These are phyloP conservation scores for Metschnikowia borealis DNA, from an alignment of 805 yeast species.

Conservation along the genomic window DNA sequence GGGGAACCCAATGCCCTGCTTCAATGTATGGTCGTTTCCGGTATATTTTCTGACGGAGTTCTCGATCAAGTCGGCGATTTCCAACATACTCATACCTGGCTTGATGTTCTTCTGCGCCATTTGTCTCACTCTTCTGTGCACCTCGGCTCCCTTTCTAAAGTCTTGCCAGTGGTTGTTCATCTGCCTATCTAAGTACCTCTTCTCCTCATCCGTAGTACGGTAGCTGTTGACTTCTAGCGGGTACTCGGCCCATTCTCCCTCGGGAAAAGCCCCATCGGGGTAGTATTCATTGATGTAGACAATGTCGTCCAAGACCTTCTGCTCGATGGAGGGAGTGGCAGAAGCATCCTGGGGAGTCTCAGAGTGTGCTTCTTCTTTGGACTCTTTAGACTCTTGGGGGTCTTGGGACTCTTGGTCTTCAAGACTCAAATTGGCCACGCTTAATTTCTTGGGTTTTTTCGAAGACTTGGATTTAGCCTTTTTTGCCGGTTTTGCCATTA, in stretches of 20 bases:
- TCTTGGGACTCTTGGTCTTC: constrained; percentile 3
- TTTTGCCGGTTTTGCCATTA: not conserved
- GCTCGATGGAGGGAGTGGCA: not conserved
- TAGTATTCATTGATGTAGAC: constrained; percentile 64
- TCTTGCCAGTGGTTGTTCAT: constrained; percentile 71
- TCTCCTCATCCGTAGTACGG: constrained; percentile 83
- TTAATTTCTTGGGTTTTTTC: constrained; percentile 6
- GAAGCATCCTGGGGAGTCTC: constrained; percentile 1
- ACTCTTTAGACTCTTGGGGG: not conserved
- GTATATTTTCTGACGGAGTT: constrained; percentile 73
- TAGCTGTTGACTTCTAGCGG: constrained; percentile 58
- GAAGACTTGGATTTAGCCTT: constrained; percentile 1
- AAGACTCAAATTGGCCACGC: constrained; percentile 9
- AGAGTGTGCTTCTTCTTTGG: not conserved
- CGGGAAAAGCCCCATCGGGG: constrained; percentile 74
- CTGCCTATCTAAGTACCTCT: constrained; percentile 69
- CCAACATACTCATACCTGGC: constrained; percentile 91
- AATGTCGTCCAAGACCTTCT: constrained; percentile 31
- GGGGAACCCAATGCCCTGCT: constrained; percentile 95
- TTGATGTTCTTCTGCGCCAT: constrained; percentile 68
- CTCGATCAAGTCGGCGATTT: constrained; percentile 86
- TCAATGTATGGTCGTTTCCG: constrained; percentile 57
- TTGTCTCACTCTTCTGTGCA: constrained; percentile 86
- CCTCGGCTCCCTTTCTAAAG: constrained; percentile 92
- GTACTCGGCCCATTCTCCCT: constrained; percentile 83